Base-by-base conservation (phyloP, 768 basidiomycete species). In the Paxillus ammoniavirescens region DNA sequence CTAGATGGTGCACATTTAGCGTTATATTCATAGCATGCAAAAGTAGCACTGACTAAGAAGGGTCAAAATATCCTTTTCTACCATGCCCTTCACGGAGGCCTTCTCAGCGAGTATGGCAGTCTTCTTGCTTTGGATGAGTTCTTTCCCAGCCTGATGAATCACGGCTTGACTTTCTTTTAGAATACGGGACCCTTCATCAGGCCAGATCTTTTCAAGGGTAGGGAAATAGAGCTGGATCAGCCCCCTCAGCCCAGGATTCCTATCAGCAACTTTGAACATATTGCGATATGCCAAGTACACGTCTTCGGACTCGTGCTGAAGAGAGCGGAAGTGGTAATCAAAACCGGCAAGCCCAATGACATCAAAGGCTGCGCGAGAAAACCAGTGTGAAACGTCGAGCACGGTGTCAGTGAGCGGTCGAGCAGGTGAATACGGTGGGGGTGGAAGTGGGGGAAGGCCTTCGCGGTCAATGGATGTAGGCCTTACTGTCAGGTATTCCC, bases 321-420 rank as follows among this genome's bases (percentile, higher is more conserved):
- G 61, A 2, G 81, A 71, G 40, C 76, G 69, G 63, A 83, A 83
- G 31, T 75, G 67, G 54, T 82, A 80, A 55, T 79, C 74, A 36
- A 83, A 79, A 5, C 78, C 79, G 5, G 83, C 77, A 8, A 83
- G 69, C 9, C 84, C 85, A 45, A 87, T 83, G 10, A 84, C 75
- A 57, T 87, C 85, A 52, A 87, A 81, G 1, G 83, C 79, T 0
- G 80, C 77, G 26, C 83, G 78, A 12, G 80, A 80, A n/a, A 84
- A 62, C 80, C 82, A 86, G 52, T 78, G 76, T 21, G 75, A 68
- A 18, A 84, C 72, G 55, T 86, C 82, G 49, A 86, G 64, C 6
- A 66, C 64, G 15, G 50, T 55, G 30, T 61, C 53, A 36, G 53
- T 53, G 10, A 42, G 17, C 6, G 51, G 45, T 9, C 37, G 43